Conservation (phyloP, 2,329 filamentous ascomycete species). For the Trichoderma sp. region DNA sequence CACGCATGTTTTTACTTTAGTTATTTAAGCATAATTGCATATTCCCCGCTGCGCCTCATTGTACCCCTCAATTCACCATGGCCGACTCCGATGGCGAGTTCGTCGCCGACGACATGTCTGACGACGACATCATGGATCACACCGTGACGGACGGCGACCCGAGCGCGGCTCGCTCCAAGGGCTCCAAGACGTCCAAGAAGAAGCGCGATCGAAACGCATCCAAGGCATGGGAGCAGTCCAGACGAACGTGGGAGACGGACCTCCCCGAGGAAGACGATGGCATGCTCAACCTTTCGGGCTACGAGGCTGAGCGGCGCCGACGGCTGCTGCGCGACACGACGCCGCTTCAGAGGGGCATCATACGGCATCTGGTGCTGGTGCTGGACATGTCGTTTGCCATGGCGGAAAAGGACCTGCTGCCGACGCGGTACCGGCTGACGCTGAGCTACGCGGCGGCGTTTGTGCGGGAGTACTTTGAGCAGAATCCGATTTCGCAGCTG, state of each 20-base stretch:
- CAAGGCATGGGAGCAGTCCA: conserved; percentile 64
- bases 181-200: conserved; percentile 29
- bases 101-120: conserved; percentile 59
- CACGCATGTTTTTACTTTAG: not conserved
- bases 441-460: conserved; percentile 83
- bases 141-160: conserved; percentile 41
- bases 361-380: conserved; percentile 89
- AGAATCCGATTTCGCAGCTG: conserved; percentile 96
- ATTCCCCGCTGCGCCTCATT: not conserved
- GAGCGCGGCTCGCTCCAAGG: conserved; percentile 27
- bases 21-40: not conserved
- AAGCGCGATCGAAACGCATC: conserved; percentile 41
- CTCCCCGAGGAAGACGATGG: conserved; percentile 71
- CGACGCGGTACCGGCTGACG: conserved; percentile 78
- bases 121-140: conserved; percentile 59
- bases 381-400: conserved; percentile 92
- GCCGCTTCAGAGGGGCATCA: conserved; percentile 92
- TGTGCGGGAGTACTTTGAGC: conserved; percentile 92
- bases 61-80: conserved; percentile 44
- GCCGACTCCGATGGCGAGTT: conserved; percentile 72
- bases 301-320: conserved; percentile 77
- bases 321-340: conserved; percentile 90
- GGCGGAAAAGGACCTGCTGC: conserved; percentile 90
- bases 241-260: conserved; percentile 68
- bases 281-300: conserved; percentile 70